Evolutionary conservation across 257 asterid species (phyloP).

Genomic region (Ehretia macrophylla): DNA sequence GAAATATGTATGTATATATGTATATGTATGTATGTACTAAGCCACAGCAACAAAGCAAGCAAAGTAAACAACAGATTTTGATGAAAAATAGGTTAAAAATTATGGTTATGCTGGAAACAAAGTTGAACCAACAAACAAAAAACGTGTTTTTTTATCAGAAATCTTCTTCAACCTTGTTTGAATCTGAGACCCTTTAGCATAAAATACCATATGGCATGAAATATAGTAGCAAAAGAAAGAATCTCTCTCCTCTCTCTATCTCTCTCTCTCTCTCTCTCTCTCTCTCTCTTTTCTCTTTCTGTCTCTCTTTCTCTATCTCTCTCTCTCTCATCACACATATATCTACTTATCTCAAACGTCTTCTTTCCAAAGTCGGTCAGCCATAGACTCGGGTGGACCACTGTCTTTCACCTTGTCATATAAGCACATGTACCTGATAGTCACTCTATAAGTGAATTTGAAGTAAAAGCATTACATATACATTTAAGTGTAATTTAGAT

Average conservation of each 20-base stretch:
- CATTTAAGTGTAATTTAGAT: too few relatives aligned
- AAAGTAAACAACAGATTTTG: constrained; percentile 30
- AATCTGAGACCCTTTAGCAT: constrained; percentile 28
- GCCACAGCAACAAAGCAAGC: not conserved
- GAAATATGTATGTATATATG: not conserved
- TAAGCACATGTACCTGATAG: not conserved
- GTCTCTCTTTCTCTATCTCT: constrained; percentile 15
- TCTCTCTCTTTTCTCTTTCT: constrained; percentile 27
- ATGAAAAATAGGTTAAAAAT: constrained; percentile 43
- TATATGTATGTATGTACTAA: not conserved
- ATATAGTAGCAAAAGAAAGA: constrained; percentile 22
- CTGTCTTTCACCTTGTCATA: constrained; percentile 29
- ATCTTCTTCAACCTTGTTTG: constrained; percentile 30
- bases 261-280: constrained; percentile 20
- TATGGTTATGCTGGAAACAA: constrained; percentile 26
- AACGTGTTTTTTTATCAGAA: constrained; percentile 5
- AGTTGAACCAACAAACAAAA: constrained; percentile 12
- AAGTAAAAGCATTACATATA: not conserved
- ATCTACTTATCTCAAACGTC: constrained; percentile 53
- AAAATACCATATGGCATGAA: constrained; percentile 37
- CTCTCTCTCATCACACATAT: constrained; percentile 29
- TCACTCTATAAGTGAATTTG: not conserved
- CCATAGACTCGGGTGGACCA: constrained; percentile 80
- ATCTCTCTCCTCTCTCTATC: constrained; percentile 24
- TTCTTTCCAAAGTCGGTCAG: constrained; percentile 67